Conservation (phyloP, 2,329 filamentous ascomycete genomes). For the Calonectria montana region DNA sequence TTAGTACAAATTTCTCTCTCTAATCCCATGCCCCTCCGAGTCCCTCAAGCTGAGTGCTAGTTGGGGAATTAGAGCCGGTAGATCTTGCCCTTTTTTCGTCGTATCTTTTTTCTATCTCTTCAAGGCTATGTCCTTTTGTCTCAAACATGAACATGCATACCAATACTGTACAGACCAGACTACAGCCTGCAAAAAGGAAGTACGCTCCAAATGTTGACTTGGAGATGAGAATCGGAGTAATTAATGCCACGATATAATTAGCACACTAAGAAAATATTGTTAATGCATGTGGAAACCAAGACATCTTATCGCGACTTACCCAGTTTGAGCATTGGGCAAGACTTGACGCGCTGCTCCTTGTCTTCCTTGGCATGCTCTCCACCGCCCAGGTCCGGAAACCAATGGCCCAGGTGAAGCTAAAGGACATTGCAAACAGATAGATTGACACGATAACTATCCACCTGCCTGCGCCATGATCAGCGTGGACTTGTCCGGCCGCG, state of each 20-base stretch:
- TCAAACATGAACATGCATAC: constrained; percentile 56
- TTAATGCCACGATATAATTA: constrained; percentile 59
- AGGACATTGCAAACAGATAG: constrained; percentile 61
- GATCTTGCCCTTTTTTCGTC: neutral
- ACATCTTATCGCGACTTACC: constrained; percentile 39
- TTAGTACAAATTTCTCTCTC: neutral
- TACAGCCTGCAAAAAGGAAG: constrained; percentile 57
- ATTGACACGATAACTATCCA: constrained; percentile 65
- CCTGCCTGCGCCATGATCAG: constrained; percentile 50
- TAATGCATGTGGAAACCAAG: neutral
- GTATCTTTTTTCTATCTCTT: constrained; percentile 48
- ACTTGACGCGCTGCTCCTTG: constrained; percentile 64
- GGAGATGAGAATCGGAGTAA: constrained; percentile 54
- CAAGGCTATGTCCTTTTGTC: constrained; percentile 54
- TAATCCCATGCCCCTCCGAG: neutral
- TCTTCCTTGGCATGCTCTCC: constrained; percentile 67
- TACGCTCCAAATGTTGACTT: constrained; percentile 56
- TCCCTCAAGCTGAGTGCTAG: neutral
- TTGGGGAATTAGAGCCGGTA: neutral
- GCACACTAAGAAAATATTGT: constrained; percentile 41
- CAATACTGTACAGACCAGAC: constrained; percentile 50
- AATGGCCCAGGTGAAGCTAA: constrained; percentile 63
- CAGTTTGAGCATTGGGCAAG: constrained; percentile 66
- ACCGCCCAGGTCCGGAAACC: constrained; percentile 64
- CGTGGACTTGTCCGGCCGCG: constrained; percentile 53